Percentiles rank a stretch among this genome's conserved stretches.
phyloP scores from a whole-genome alignment of 208 protist species.

The Leishmania braziliensis region DNA sequence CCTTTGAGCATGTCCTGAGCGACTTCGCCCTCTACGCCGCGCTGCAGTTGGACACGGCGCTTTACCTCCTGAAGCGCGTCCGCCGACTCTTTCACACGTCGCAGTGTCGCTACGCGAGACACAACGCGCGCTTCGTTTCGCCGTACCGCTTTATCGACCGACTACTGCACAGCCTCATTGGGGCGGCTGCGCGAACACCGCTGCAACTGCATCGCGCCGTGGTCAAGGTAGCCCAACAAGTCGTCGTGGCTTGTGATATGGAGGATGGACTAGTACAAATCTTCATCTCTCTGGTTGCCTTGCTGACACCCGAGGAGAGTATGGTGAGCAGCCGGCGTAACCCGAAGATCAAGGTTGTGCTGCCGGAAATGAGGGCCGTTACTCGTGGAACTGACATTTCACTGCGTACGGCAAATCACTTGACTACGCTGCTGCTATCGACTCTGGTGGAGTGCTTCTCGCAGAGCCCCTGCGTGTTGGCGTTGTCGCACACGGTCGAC shows the following conservation, averaged over 20 bases:
- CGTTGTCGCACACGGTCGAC: conserved; percentile 54
- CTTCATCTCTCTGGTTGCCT: conserved; percentile 56
- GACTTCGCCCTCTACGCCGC: conserved; percentile 56
- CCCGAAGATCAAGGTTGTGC: conserved; percentile 29
- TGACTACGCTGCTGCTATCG: conserved; percentile 55
- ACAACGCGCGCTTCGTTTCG: conserved; percentile 64
- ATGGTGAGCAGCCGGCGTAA: conserved; percentile 27
- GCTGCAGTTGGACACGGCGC: conserved; percentile 44
- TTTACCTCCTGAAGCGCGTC: conserved; percentile 58
- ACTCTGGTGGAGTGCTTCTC: conserved; percentile 57
- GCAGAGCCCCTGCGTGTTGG: conserved; percentile 41
- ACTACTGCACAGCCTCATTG: conserved; percentile 68
- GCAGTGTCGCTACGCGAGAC: conserved; percentile 62
- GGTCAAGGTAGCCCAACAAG: conserved; percentile 64
- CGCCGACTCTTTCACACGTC: conserved; percentile 54
- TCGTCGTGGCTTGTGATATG: conserved; percentile 76
- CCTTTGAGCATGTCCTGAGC: conserved; percentile 73
- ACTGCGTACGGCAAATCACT: conserved; percentile 44
- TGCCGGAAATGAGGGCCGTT: conserved; percentile 44
- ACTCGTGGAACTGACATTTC: conserved; percentile 35
- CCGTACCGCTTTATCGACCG: conserved; percentile 72
- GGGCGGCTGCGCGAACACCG: conserved; percentile 30
- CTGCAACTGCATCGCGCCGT: conserved; percentile 44
- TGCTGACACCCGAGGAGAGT: conserved; percentile 56
- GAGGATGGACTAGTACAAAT: conserved; percentile 59